Percentiles rank a stretch among this genome's conserved stretches.
Conservation (phyloP, 495 filamentous ascomycete species). For the Penicillium ucsense region DNA sequence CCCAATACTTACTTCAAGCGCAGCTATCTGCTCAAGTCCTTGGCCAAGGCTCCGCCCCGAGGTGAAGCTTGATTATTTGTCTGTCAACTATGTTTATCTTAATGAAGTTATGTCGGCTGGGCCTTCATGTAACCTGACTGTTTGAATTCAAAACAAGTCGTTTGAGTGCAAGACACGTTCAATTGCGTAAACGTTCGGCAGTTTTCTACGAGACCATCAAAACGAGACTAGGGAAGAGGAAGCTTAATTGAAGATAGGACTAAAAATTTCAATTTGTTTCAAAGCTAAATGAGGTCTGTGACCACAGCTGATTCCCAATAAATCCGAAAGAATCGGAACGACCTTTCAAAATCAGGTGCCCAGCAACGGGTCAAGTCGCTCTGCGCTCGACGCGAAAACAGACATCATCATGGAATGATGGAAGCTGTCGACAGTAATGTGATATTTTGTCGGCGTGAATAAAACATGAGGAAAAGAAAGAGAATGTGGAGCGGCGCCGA, state of each 20-base stretch:
- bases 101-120: constrained; percentile 23
- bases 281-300: constrained; percentile 35
- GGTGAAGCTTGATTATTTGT: constrained; percentile 12
- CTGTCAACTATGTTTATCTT: constrained; percentile 9
- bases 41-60: constrained; percentile 21
- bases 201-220: neutral
- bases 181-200: constrained; percentile 3
- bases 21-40: constrained; percentile 75
- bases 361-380: constrained; percentile 59
- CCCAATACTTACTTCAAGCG: constrained; percentile 97
- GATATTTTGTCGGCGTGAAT: constrained; percentile 41
- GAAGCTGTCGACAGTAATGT: constrained; percentile 55
- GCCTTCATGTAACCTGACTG: neutral
- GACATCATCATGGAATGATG: constrained; percentile 36
- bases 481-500: constrained; percentile 6
- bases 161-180: too few relatives aligned
- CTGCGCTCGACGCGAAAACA: constrained; percentile 69
- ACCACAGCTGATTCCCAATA: constrained; percentile 75
- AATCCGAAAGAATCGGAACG: constrained; percentile 55
- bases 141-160: too few relatives aligned
- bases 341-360: constrained; percentile 67
- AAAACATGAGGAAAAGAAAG: constrained; percentile 30
- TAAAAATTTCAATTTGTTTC: neutral
- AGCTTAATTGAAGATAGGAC: constrained; percentile 1
- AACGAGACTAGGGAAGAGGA: too few relatives aligned